Conservation (phyloP, 1,284 basidiomycete species). For the Tetrapyrgos nigripes region DNA sequence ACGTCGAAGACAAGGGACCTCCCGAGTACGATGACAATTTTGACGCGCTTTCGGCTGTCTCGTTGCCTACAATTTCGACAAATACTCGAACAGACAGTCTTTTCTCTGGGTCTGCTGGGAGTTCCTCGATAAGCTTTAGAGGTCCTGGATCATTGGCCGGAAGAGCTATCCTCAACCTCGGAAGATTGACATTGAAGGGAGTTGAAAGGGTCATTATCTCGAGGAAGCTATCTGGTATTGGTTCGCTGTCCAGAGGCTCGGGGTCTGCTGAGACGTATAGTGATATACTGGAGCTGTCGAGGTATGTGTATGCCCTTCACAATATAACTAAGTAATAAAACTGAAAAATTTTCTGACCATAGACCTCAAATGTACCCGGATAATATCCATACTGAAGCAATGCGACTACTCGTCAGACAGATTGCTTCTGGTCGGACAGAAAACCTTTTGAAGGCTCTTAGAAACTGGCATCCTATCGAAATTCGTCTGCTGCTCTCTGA, state of each 20-base stretch:
- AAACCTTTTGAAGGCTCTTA: conserved; percentile 2
- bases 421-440: conserved; percentile 4
- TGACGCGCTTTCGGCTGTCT: too few relatives aligned
- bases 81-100: too few relatives aligned
- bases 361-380: conserved; percentile 11
- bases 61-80: too few relatives aligned
- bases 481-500: conserved; percentile 3
- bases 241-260: not conserved
- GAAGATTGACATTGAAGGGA: conserved; percentile 13
- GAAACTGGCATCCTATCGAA: conserved; percentile 2
- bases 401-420: conserved; percentile 5
- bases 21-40: too few relatives aligned
- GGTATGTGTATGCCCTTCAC: not conserved
- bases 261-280: conserved; percentile 4
- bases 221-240: conserved; percentile 7
- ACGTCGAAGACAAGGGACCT: too few relatives aligned
- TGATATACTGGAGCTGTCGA: conserved; percentile 12
- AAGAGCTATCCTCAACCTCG: conserved; percentile 7
- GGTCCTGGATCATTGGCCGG: conserved; percentile 12
- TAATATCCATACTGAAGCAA: conserved; percentile 2
- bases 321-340: not conserved
- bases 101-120: not conserved
- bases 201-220: conserved; percentile 11
- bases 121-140: conserved; percentile 3
- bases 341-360: not conserved